These are phyloP conservation scores for Trichoderma aggressivum DNA, from an alignment of 2,329 filamentous ascomycete species.

Conservation along the genomic window DNA sequence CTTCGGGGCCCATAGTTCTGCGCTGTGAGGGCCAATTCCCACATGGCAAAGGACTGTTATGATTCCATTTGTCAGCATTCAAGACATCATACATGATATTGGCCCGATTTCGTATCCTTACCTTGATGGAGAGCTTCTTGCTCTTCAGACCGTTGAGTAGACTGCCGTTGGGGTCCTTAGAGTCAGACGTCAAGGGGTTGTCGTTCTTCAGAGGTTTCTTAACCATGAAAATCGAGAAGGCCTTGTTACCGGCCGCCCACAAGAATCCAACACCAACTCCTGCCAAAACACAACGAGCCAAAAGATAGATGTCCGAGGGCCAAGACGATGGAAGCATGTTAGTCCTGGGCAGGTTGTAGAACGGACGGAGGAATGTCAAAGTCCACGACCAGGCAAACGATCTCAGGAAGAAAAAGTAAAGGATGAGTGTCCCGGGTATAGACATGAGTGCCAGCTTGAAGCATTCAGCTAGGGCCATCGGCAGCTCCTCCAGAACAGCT, in stretches of 20 bases:
- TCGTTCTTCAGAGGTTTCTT: slow-evolving; percentile 79
- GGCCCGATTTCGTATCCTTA: slow-evolving; percentile 36
- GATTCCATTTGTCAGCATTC: background rate
- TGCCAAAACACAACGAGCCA: slow-evolving; percentile 56
- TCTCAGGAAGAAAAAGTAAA: slow-evolving; percentile 64
- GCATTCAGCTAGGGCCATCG: slow-evolving; percentile 37
- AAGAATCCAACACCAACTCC: slow-evolving; percentile 66
- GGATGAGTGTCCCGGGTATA: slow-evolving; percentile 45
- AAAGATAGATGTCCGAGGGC: slow-evolving; percentile 55
- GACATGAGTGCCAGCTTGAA: slow-evolving; percentile 41
- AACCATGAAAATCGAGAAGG: slow-evolving; percentile 77
- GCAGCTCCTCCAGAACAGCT: slow-evolving; percentile 38
- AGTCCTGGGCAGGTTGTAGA: slow-evolving; percentile 73
- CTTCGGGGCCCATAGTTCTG: slow-evolving; percentile 71
- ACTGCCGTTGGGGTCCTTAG: slow-evolving; percentile 89
- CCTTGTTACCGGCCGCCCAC: slow-evolving; percentile 73
- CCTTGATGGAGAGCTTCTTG: slow-evolving; percentile 74
- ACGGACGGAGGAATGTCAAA: slow-evolving; percentile 65
- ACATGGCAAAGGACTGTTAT: slow-evolving; percentile 73
- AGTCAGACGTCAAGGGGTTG: slow-evolving; percentile 78
- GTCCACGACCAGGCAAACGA: slow-evolving; percentile 64
- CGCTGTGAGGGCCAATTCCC: slow-evolving; percentile 82
- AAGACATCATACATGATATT: background rate
- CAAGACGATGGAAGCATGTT: slow-evolving; percentile 58
- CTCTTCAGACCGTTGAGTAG: slow-evolving; percentile 78